Evolutionary conservation across 73 alveolate genomes (phyloP).

Genomic region (Durusdinium trenchii): DNA sequence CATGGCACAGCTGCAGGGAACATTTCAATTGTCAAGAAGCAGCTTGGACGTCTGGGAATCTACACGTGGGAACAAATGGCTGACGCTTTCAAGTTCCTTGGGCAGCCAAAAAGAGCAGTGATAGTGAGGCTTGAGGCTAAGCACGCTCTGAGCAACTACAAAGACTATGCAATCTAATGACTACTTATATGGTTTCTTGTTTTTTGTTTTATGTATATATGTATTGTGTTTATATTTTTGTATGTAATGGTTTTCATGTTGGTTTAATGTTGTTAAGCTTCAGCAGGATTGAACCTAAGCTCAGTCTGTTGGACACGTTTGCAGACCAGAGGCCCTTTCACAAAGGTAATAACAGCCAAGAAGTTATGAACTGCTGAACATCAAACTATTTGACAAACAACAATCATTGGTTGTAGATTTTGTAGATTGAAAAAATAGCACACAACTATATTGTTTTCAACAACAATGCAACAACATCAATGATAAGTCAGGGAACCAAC

Average conservation of each 20-base stretch:
- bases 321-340: too few species aligned
- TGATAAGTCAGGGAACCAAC: neutral
- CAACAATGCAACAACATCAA: too few species aligned
- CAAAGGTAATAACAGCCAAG: too few species aligned
- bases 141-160: neutral
- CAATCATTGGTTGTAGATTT: too few species aligned
- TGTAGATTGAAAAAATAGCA: too few species aligned
- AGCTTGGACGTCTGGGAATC: neutral
- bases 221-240: neutral
- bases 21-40: neutral
- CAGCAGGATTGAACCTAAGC: too few species aligned
- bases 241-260: neutral
- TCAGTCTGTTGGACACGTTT: too few species aligned
- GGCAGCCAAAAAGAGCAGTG: neutral
- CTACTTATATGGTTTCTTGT: neutral
- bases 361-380: too few species aligned
- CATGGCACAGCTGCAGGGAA: constrained; percentile 29
- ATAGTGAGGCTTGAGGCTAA: neutral
- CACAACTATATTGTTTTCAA: too few species aligned
- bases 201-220: neutral
- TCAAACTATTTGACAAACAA: too few species aligned
- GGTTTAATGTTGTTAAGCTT: neutral
- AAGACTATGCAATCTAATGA: neutral
- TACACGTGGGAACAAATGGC: neutral
- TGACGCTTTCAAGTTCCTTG: neutral